A percentile compares a stretch with the other conserved stretches of the same genome.
Evolutionary conservation across 345 rosid species (phyloP).

Genomic region (Trapa incisa): DNA sequence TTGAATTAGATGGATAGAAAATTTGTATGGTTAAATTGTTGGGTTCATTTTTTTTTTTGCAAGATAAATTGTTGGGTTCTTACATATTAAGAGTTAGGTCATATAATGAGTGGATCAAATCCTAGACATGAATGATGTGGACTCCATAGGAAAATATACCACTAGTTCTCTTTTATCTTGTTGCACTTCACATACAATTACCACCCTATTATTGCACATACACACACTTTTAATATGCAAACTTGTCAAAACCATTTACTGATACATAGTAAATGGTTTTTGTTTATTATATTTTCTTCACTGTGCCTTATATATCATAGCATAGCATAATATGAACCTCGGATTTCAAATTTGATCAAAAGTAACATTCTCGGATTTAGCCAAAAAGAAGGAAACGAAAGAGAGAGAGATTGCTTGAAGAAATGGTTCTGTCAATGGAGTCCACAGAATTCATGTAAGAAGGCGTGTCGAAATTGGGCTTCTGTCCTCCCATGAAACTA

Average conservation of each 20-base stretch:
- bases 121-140: slow-evolving; percentile 1
- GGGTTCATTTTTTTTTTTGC: no score
- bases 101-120: neutral
- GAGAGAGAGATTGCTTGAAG: neutral
- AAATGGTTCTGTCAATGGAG: slow-evolving; percentile 17
- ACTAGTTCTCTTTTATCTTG: no score
- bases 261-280: no score
- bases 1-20: no score
- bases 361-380: neutral
- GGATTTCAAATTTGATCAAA: neutral
- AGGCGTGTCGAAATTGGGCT: slow-evolving; percentile 11
- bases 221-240: no score
- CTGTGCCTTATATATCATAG: no score
- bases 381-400: neutral
- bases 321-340: neutral
- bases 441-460: slow-evolving; percentile 15
- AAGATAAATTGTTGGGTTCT: no score
- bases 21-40: no score
- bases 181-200: no score
- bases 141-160: neutral
- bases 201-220: no score
- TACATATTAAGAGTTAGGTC: neutral
- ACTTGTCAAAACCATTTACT: no score
- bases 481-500: neutral
- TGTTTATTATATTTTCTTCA: no score